Evolutionary conservation across 2,329 filamentous ascomycete species (phyloP), one percentile per base, ranked within the genome.

Genomic region (Aspergillus novofumigatus): DNA sequence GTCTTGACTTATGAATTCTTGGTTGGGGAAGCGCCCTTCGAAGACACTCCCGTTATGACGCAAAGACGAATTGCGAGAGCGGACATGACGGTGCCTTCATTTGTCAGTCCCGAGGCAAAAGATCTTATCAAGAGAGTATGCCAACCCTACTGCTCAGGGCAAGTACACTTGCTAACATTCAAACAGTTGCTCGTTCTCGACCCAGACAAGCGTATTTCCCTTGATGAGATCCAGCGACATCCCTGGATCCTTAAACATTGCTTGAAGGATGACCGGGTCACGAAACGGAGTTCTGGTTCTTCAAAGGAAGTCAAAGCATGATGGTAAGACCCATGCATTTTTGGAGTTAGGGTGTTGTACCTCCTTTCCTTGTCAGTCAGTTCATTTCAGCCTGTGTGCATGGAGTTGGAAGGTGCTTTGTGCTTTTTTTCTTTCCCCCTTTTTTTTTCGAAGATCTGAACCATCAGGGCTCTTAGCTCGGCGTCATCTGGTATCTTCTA

Each of bases 221-320:
- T 99, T 10, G 92, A 96, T 17, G 88, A 96, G 58, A 89, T 97
- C 41, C 88, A 93, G 74, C 82, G 83, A 53, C 94, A 97, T 73
- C 93, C 94, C 20, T 99, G 94, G 94, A 96, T 99, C 68, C 74
- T 97, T 65, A 97, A 97, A 81, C 91, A 97, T 75, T 97, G 93
- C 73, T 82, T 88, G 47, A 82, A 80, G 66, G 77, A 80, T 26
- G 78, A 80, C 59, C 67, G 74, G 62, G 70, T 69, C 21, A 67
- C 72, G 50, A 75, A 81, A 62, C 69, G 80, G 57, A 75, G 65
- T 60, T 79, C 77, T 21, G 68, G 65, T 57, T 67, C 67, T 47
- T 69, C 69, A 42, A 76, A 73, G 57, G 67, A 71, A 42, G 64
- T 62, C 53, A 70, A 70, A 62, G 59, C 63, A 60, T 72, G 55